These are phyloP conservation scores for Ampelocalamus luodianensis DNA, from an alignment of 176 grass and related monocot species.

Conservation along the genomic window DNA sequence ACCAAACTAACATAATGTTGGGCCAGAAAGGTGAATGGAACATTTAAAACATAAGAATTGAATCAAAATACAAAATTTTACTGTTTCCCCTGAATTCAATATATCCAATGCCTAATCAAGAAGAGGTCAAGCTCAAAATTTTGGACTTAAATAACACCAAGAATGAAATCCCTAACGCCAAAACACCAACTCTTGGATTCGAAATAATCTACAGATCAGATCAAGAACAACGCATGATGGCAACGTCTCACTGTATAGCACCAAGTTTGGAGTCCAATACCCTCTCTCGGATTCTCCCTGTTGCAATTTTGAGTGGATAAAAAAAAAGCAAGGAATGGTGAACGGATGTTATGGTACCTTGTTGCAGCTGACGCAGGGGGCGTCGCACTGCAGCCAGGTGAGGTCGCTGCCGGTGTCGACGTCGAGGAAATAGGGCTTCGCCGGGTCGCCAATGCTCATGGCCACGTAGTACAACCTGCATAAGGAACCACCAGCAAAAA, in stretches of 20 bases:
- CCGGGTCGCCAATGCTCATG: constrained; percentile 85
- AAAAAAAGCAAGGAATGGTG: not conserved
- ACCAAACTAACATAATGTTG: not conserved
- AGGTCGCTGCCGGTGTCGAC: constrained; percentile 98
- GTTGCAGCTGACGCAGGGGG: constrained; percentile 86
- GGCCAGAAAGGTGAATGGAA: not conserved
- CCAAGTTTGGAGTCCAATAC: not conserved
- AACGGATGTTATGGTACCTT: constrained; percentile 44
- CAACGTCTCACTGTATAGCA: not conserved
- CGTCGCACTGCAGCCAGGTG: constrained; percentile 98
- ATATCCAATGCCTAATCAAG: not conserved
- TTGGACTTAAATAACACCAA: constrained; percentile 19
- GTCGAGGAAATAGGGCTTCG: constrained; percentile 88
- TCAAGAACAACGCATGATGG: not conserved
- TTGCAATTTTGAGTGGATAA: not conserved
- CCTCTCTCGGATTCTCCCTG: too few relatives aligned
- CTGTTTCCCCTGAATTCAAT: not conserved
- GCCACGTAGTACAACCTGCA: constrained; percentile 77
- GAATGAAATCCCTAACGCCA: not conserved
- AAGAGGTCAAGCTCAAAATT: not conserved
- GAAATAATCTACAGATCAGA: not conserved
- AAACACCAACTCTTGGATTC: not conserved
- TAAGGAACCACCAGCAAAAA: not conserved
- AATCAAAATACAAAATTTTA: not conserved
- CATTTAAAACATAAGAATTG: not conserved